phyloP scores from a whole-genome alignment of 2,329 filamentous ascomycete species.

The Verticillium isaacii region DNA sequence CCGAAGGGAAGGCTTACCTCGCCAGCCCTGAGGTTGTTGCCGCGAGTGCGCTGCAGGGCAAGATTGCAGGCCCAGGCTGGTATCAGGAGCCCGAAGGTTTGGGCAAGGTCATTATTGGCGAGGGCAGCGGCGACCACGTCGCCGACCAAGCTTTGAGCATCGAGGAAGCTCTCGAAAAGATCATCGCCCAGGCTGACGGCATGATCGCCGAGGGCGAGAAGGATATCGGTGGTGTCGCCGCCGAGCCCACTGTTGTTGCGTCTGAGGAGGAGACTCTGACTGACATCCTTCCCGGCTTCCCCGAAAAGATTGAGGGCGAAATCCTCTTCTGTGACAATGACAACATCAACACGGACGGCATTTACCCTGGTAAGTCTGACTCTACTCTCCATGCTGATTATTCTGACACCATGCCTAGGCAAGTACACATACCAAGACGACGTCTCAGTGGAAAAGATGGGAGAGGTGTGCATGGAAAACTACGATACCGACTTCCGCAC shows the following conservation, averaged over 20 bases:
- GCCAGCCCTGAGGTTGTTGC: slow-evolving; percentile 89
- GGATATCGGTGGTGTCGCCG: slow-evolving; percentile 20
- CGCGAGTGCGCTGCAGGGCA: slow-evolving; percentile 74
- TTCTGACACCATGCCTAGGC: neutral
- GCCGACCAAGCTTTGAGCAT: slow-evolving; percentile 48
- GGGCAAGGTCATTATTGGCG: slow-evolving; percentile 63
- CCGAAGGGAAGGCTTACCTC: slow-evolving; percentile 77
- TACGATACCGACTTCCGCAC: slow-evolving; percentile 71
- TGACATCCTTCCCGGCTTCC: slow-evolving; percentile 80
- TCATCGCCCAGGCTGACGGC: slow-evolving; percentile 64
- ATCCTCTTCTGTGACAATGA: slow-evolving; percentile 79
- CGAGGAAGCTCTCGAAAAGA: slow-evolving; percentile 66
- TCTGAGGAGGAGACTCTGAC: slow-evolving; percentile 42
- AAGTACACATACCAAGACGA: slow-evolving; percentile 92
- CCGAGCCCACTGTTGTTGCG: slow-evolving; percentile 4
- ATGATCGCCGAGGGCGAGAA: slow-evolving; percentile 36
- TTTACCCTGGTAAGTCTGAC: slow-evolving; percentile 64
- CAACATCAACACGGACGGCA: slow-evolving; percentile 87
- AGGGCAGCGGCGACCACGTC: slow-evolving; percentile 59
- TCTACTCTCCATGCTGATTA: too few species aligned
- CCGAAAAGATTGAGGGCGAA: slow-evolving; percentile 75
- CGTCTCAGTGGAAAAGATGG: slow-evolving; percentile 73
- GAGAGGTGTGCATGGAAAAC: slow-evolving; percentile 87
- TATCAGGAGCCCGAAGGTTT: slow-evolving; percentile 70
- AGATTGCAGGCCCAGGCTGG: slow-evolving; percentile 71